These are phyloP conservation scores for Lentinula boryana DNA, from an alignment of 768 basidiomycete genomes.

Conservation along the genomic window DNA sequence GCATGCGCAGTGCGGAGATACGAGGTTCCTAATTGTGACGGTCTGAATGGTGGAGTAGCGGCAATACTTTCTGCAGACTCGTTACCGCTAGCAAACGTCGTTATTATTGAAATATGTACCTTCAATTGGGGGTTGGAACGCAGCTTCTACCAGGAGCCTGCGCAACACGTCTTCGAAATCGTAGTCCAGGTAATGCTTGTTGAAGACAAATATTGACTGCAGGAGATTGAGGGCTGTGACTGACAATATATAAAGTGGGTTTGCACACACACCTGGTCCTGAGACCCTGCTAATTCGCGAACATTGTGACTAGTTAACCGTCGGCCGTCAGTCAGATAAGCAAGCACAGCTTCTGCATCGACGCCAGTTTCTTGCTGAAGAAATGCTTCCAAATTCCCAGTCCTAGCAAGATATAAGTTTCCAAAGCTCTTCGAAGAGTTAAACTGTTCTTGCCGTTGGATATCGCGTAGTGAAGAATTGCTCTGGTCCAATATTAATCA, in stretches of 20 bases:
- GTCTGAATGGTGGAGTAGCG: constrained; percentile 68
- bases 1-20: constrained; percentile 58
- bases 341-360: constrained; percentile 62
- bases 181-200: constrained; percentile 72
- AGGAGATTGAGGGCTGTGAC: neutral
- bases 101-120: constrained; percentile 31
- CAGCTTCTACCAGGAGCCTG: constrained; percentile 55
- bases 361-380: constrained; percentile 68
- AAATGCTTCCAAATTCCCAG: constrained; percentile 64
- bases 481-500: constrained; percentile 28
- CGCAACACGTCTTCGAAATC: constrained; percentile 59
- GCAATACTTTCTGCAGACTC: constrained; percentile 44
- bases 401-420: constrained; percentile 29
- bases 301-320: constrained; percentile 67
- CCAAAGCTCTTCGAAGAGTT: neutral
- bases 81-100: neutral
- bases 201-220: constrained; percentile 76
- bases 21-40: constrained; percentile 59
- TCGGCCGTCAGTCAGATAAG: constrained; percentile 76
- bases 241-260: neutral
- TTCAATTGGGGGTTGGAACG: constrained; percentile 66
- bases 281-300: constrained; percentile 67
- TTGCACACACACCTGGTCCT: constrained; percentile 59
- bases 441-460: constrained; percentile 54
- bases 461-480: constrained; percentile 65